Conservation (phyloP, 805 yeast species). For the Clavispora asparagi region DNA sequence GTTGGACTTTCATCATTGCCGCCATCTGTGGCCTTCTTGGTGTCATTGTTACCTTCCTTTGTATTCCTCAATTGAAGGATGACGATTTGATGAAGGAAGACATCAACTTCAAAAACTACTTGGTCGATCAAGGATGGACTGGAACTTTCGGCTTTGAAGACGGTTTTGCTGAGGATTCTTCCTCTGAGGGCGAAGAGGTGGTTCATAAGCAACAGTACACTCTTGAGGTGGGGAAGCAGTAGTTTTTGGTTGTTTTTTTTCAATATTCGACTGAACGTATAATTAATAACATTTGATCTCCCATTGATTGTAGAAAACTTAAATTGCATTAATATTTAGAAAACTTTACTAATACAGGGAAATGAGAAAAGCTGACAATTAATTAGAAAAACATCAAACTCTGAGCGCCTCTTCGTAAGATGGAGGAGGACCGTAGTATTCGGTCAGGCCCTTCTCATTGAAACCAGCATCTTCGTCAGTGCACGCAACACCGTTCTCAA, state of each 20-base stretch:
- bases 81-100: conserved; percentile 68
- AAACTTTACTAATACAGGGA: background rate
- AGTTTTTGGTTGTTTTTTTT: background rate
- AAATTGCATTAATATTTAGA: background rate
- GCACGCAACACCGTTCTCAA: conserved; percentile 50
- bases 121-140: conserved; percentile 55
- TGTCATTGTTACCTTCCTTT: conserved; percentile 51
- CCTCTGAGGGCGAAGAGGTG: conserved; percentile 10
- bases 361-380: background rate
- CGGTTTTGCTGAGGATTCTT: conserved; percentile 2
- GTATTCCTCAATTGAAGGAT: conserved; percentile 63
- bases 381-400: conserved; percentile 14
- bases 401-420: conserved; percentile 50
- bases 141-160: conserved; percentile 40
- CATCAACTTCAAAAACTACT: conserved; percentile 53
- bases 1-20: conserved; percentile 77
- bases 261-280: no score
- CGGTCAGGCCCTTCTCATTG: conserved; percentile 52
- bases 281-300: no score
- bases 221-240: background rate
- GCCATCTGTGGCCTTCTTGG: conserved; percentile 69
- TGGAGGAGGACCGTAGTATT: conserved; percentile 65
- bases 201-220: conserved; percentile 2
- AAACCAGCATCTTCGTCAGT: conserved; percentile 53
- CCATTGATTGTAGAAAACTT: background rate